Evolutionary conservation across 2,329 filamentous ascomycete species (phyloP).

Genomic region (Coleophoma crateriformis): DNA sequence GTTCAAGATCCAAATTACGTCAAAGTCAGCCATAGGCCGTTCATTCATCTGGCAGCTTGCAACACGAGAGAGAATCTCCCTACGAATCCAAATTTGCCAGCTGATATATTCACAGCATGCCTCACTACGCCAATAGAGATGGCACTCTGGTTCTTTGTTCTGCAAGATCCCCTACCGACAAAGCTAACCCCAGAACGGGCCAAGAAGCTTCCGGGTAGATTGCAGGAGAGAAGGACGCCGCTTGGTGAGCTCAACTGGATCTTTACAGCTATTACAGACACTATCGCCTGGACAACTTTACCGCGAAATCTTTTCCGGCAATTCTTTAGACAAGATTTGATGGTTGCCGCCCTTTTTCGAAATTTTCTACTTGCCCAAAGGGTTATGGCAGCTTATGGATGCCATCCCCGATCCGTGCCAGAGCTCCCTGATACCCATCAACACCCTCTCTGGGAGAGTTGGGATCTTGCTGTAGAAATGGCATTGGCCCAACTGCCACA

Average conservation of each 20-base stretch:
- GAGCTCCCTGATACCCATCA: slow-evolving; percentile 91
- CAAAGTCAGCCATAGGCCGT: slow-evolving; percentile 63
- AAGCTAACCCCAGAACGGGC: slow-evolving; percentile 75
- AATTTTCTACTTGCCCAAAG: slow-evolving; percentile 94
- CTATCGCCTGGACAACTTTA: slow-evolving; percentile 95
- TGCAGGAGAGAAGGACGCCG: slow-evolving; percentile 89
- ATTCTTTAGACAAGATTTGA: slow-evolving; percentile 93
- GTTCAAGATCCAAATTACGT: slow-evolving; percentile 77
- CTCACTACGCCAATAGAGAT: slow-evolving; percentile 97
- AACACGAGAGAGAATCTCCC: slow-evolving; percentile 86
- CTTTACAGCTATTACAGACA: slow-evolving; percentile 97
- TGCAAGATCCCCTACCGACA: slow-evolving; percentile 68
- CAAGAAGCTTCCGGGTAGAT: slow-evolving; percentile 80
- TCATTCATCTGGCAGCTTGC: slow-evolving; percentile 90
- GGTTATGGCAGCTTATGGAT: slow-evolving; percentile 94
- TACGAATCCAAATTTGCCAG: slow-evolving; percentile 87
- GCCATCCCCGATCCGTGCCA: slow-evolving; percentile 88
- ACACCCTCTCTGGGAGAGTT: slow-evolving; percentile 93
- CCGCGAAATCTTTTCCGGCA: slow-evolving; percentile 90
- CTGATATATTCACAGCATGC: slow-evolving; percentile 93
- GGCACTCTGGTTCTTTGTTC: slow-evolving; percentile 90
- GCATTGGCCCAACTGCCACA: slow-evolving; percentile 84
- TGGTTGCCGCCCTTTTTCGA: slow-evolving; percentile 96
- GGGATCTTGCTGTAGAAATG: slow-evolving; percentile 96
- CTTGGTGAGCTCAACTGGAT: slow-evolving; percentile 98